Evolutionary conservation across 2,329 filamentous ascomycete genomes (phyloP), one percentile per base, ranked within the genome.

Genomic region (Fusarium cyanostomum): DNA sequence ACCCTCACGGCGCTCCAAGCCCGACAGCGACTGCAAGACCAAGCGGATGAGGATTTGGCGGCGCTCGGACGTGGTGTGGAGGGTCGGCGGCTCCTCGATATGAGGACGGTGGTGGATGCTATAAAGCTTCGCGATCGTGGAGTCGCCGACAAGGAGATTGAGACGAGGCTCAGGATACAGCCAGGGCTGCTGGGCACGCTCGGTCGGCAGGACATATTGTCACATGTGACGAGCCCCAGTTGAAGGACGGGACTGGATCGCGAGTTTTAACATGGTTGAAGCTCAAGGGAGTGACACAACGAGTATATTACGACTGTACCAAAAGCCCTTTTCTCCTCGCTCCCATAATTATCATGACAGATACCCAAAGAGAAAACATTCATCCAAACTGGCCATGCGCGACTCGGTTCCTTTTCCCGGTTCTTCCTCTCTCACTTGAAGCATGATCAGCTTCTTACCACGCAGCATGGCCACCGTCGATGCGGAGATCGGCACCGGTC

Each of bases 401-500:
- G 33, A 44, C 28, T 24, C 31, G 13, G 27, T 44, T 56, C 30
- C 39, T 30, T 48, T 34, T 52, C 7, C 16, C 5, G 21, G 48
- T 21, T 39, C 13, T 37, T n/a, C n/a, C 13, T 28, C 18, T 16
- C 21, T n/a, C 16, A 13, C 26, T 12, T 41, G n/a, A 54, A 2
- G n/a, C 28, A 15, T 42, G 27, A 34, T 46, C 31, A 26, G 27
- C 21, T 15, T 15, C 16, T 74, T 77, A 88, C 85, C 85, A 88
- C 15, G 84, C 83, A 35, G 79, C 74, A 71, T 92, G 89, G 0
- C 90, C 90, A 10, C 90, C 90, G 71, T 92, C 90, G 44, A 92
- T 88, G 28, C 89, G 78, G 71, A 92, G 72, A 65, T 91, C 88
- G 30, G 85, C 83, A 46, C 90, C 91, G 15, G 90, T 93, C 89